Conservation (phyloP, 371 early-diverging fungal species). For the Haplosporangium sp. region DNA sequence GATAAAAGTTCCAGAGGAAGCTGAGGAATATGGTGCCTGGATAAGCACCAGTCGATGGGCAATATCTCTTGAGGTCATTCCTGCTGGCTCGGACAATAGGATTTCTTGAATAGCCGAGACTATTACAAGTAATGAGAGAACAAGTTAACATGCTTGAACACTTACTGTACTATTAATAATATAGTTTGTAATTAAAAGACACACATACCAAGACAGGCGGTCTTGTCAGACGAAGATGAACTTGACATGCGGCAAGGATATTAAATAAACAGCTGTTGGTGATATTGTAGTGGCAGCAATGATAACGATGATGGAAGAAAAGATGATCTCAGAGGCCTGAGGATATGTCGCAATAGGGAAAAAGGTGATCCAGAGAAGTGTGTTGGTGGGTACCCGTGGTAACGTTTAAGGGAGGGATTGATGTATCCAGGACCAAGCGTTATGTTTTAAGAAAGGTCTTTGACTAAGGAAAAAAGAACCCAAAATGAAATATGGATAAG, state of each 20-base stretch:
- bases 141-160: no score
- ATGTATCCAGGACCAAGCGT: neutral
- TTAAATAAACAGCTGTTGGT: neutral
- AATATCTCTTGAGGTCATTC: constrained; percentile 45
- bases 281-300: constrained; percentile 9
- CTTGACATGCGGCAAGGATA: constrained; percentile 41
- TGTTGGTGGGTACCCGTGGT: no score
- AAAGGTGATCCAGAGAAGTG: neutral
- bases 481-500: constrained; percentile 1
- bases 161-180: no score
- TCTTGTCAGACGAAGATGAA: constrained; percentile 49
- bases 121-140: neutral
- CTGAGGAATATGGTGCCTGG: constrained; percentile 48
- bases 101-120: constrained; percentile 49
- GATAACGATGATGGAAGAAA: neutral
- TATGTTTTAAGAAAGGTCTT: neutral
- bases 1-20: constrained; percentile 36
- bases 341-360: neutral
- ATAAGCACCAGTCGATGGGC: constrained; percentile 40
- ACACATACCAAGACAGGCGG: constrained; percentile 43
- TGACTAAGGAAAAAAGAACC: neutral
- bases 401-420: no score
- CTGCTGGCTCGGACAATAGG: constrained; percentile 34
- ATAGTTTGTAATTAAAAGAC: neutral
- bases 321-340: neutral